Evolutionary conservation across 164 flowering plant genomes (phyloP), one percentile per base, ranked within the genome.

Genomic region (Chloranthus sessilifolius): DNA sequence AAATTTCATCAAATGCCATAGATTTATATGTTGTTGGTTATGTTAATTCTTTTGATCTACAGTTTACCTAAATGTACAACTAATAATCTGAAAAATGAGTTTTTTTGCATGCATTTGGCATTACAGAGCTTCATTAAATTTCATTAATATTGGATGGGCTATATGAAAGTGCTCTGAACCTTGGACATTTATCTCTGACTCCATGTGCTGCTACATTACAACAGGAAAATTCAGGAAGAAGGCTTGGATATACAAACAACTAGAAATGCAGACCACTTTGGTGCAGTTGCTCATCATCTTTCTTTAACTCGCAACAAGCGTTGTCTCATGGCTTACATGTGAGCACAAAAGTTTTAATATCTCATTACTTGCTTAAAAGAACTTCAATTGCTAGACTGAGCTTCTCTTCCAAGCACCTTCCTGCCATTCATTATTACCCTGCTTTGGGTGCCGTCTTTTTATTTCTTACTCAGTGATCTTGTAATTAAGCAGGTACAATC

Each of bases 171-270:
- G n/a, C n/a, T n/a, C n/a, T n/a, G n/a, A n/a, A n/a, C n/a, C n/a
- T n/a, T n/a, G n/a, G n/a, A 4, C 34, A 19, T 27, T 7, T 9
- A 36, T 17, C 30, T 26, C 14, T 20, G 30, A 43, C 28, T 3
- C 9, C 7, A 24, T 23, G 9, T n/a, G 0, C 5, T 27, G 20
- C 5, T 43, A 9, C 12, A 7, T 26, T 51, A 21, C 14, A 8
- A 43, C 70, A 91, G 98, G 71, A 88, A 92, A 63, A 79, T 92
- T 61, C 94, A 85, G 67, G 85, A 82, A 52, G 80, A 76, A 69
- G 88, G 85, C 29, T 65, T 79, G 66, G 88, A 85, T 61, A 71
- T 76, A 29, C 82, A 82, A 56, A 72, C 85, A 49, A 64, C 85
- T 19, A 74, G 74, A 72, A 91, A 83, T 74, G 76, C 85, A n/a